Evolutionary conservation across 371 early-diverging fungal genomes (phyloP).

Genomic region (Smittium culicis): DNA sequence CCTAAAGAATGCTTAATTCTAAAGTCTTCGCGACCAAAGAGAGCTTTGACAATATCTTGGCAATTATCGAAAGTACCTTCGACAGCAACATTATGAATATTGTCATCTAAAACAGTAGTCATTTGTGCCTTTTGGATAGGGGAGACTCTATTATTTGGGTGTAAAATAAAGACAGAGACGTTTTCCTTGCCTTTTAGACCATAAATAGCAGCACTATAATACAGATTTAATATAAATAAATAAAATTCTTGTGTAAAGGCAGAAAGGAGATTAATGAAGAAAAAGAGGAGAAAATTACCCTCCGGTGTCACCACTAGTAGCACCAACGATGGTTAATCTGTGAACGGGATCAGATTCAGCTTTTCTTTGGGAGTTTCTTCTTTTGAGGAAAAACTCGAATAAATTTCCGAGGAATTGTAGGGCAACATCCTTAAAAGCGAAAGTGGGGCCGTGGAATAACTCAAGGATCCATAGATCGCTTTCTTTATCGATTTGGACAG

Average conservation of each 20-base stretch:
- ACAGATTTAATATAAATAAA: not conserved
- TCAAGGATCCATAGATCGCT: conserved; percentile 48
- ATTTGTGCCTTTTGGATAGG: conserved; percentile 94
- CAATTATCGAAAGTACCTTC: conserved; percentile 95
- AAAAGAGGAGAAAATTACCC: too few relatives aligned
- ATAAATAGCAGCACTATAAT: conserved; percentile 85
- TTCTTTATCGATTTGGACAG: conserved; percentile 50
- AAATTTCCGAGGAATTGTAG: conserved; percentile 92
- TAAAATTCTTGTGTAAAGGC: too few relatives aligned
- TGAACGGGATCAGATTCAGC: conserved; percentile 35
- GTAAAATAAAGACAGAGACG: conserved; percentile 82
- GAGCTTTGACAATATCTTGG: conserved; percentile 83
- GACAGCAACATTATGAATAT: conserved; percentile 83
- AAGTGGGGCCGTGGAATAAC: conserved; percentile 93
- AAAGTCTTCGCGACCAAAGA: conserved; percentile 71
- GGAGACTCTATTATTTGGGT: conserved; percentile 79
- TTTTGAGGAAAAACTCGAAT: conserved; percentile 88
- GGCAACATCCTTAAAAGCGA: conserved; percentile 96
- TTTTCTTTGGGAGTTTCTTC: conserved; percentile 44
- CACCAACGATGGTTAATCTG: conserved; percentile 83
- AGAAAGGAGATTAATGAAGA: not conserved
- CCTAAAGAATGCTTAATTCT: conserved; percentile 63
- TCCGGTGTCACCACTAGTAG: conserved; percentile 96
- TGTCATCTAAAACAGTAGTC: conserved; percentile 84
- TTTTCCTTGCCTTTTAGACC: conserved; percentile 86